These are phyloP conservation scores for Pestalotiopsis sp. DNA, from an alignment of 2,329 filamentous ascomycete species.

Conservation along the genomic window DNA sequence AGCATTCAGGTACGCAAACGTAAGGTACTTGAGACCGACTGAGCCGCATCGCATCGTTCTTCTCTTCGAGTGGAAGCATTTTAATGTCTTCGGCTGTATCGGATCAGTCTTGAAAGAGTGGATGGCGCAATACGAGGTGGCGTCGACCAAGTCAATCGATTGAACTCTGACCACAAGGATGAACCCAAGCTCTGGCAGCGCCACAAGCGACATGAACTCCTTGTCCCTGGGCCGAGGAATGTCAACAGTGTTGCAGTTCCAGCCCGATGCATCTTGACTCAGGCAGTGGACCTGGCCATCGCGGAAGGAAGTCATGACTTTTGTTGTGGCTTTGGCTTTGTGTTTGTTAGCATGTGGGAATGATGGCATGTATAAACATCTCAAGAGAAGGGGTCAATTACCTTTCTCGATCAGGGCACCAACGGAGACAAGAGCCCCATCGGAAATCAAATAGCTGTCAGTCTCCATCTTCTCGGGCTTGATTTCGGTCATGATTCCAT, in stretches of 20 bases:
- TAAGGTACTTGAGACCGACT: slow-evolving; percentile 63
- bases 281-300: slow-evolving; percentile 32
- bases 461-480: slow-evolving; percentile 46
- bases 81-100: slow-evolving; percentile 62
- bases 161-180: slow-evolving; percentile 63
- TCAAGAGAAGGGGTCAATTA: slow-evolving; percentile 28
- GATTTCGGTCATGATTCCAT: slow-evolving; percentile 65
- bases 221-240: slow-evolving; percentile 39
- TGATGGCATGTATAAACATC: neutral
- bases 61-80: slow-evolving; percentile 58
- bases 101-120: slow-evolving; percentile 63
- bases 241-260: slow-evolving; percentile 53
- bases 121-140: slow-evolving; percentile 57
- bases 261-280: slow-evolving; percentile 41
- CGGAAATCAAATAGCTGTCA: slow-evolving; percentile 50
- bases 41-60: slow-evolving; percentile 56
- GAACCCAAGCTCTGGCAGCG: slow-evolving; percentile 58
- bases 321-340: slow-evolving; percentile 26
- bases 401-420: slow-evolving; percentile 48
- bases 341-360: neutral
- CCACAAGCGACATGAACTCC: slow-evolving; percentile 60
- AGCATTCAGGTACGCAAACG: slow-evolving; percentile 63
- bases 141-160: slow-evolving; percentile 64
- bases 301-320: slow-evolving; percentile 35
- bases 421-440: slow-evolving; percentile 53